A percentile compares a stretch with the other conserved stretches of the same genome.
Evolutionary conservation across 352 stramenopile species (phyloP).

Genomic region (Pilasporangium apinafurcum): DNA sequence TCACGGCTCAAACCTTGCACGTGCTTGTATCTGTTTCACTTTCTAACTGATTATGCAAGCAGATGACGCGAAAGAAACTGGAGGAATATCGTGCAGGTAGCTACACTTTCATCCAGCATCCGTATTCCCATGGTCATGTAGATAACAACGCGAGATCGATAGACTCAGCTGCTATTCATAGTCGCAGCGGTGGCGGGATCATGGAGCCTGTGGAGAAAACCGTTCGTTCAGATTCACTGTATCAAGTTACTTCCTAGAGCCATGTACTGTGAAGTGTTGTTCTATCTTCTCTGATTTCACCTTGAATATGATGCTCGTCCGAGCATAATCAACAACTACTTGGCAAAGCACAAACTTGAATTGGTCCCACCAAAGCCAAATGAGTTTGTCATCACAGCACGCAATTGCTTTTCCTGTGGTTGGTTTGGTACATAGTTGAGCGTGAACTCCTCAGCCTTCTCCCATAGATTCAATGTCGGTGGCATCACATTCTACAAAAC

Average conservation of each 20-base stretch:
- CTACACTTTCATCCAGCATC: slow-evolving; percentile 17
- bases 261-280: too few species aligned
- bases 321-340: slow-evolving; percentile 20
- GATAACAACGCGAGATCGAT: too few species aligned
- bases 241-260: slow-evolving; percentile 22
- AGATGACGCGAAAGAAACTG: slow-evolving; percentile 46
- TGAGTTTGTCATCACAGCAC: slow-evolving; percentile 90
- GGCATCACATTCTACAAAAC: slow-evolving; percentile 78
- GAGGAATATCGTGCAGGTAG: slow-evolving; percentile 49
- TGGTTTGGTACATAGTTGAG: slow-evolving; percentile 79
- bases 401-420: slow-evolving; percentile 65
- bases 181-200: slow-evolving; percentile 8
- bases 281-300: too few species aligned
- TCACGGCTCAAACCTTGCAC: neutral
- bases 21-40: neutral
- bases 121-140: slow-evolving; percentile 1
- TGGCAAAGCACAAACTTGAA: slow-evolving; percentile 74
- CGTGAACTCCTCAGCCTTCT: slow-evolving; percentile 71
- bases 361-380: slow-evolving; percentile 99
- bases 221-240: slow-evolving; percentile 8
- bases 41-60: neutral
- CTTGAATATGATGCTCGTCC: too few species aligned
- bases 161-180: neutral
- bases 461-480: slow-evolving; percentile 91
- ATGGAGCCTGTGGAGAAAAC: slow-evolving; percentile 17